These are phyloP conservation scores for Yarrowia hollandica DNA, from an alignment of 805 yeast species.

Conservation along the genomic window DNA sequence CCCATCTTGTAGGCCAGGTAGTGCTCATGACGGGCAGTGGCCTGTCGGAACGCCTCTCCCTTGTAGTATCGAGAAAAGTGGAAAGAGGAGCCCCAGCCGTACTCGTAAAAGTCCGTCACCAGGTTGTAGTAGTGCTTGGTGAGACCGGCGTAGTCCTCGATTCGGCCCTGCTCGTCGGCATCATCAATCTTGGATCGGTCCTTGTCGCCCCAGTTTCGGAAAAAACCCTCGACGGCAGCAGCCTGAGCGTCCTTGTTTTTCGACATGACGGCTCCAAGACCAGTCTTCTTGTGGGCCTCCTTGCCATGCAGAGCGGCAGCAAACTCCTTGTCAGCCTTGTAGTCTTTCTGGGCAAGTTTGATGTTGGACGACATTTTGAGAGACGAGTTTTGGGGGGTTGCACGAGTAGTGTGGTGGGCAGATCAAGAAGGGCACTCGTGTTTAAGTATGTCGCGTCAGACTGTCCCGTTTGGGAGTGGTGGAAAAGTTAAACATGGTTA, in stretches of 20 bases:
- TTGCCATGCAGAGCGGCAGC: conserved; percentile 87
- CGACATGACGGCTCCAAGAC: conserved; percentile 71
- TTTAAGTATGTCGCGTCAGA: conserved; percentile 10
- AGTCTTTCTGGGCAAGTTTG: conserved; percentile 56
- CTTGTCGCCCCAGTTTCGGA: conserved; percentile 97
- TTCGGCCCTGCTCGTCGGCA: conserved; percentile 53
- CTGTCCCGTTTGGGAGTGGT: not conserved
- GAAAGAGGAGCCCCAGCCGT: conserved; percentile 99
- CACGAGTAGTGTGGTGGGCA: too few relatives aligned
- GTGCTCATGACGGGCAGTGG: conserved; percentile 94
- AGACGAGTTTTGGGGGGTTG: not conserved
- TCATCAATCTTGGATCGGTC: conserved; percentile 61
- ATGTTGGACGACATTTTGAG: conserved; percentile 31
- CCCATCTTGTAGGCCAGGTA: conserved; percentile 86
- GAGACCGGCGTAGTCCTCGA: conserved; percentile 82
- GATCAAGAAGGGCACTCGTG: too few relatives aligned
- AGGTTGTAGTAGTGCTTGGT: conserved; percentile 96
- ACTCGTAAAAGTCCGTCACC: conserved; percentile 97
- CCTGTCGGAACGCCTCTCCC: conserved; percentile 92
- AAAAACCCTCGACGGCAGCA: conserved; percentile 84
- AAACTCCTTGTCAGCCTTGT: conserved; percentile 64
- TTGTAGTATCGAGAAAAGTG: conserved; percentile 92
- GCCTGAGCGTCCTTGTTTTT: conserved; percentile 79
- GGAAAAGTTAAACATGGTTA: not conserved
- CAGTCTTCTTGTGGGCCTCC: conserved; percentile 60